Percentiles rank a stretch among this genome's conserved stretches.
These are phyloP conservation scores for Fusarium sp. DNA, from an alignment of 2,329 filamentous ascomycete genomes.

Conservation along the genomic window DNA sequence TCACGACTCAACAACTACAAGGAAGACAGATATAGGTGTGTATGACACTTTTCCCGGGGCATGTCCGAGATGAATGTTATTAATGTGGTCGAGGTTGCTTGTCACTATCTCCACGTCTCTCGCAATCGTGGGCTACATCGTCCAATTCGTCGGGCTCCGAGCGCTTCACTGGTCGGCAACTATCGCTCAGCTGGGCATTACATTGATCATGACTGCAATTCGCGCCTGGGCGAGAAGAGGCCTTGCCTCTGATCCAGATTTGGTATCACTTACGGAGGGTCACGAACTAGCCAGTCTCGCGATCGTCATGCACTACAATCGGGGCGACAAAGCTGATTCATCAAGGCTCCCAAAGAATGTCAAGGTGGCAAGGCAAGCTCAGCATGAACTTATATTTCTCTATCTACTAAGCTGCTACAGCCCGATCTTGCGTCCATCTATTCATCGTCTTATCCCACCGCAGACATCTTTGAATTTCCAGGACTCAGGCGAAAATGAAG, in stretches of 20 bases:
- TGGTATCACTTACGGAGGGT: fast-evolving
- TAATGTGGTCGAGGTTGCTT: background rate
- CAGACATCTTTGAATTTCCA: too few species aligned
- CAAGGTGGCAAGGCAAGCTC: too few species aligned
- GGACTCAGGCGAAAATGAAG: too few species aligned
- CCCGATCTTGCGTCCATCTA: too few species aligned
- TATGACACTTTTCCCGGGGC: background rate
- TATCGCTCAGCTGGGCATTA: background rate
- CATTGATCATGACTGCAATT: background rate
- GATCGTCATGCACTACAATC: fast-evolving
- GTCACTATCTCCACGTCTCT: background rate
- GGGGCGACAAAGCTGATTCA: fast-evolving
- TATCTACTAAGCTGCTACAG: too few species aligned
- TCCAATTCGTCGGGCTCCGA: background rate
- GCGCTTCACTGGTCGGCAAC: background rate
- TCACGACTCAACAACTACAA: background rate
- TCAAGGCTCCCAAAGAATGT: too few species aligned
- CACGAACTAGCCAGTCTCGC: background rate
- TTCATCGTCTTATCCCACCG: too few species aligned
- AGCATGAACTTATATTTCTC: too few species aligned
- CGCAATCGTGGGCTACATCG: background rate
- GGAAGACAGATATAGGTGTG: background rate
- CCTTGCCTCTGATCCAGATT: background rate
- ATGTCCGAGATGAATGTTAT: too few species aligned
- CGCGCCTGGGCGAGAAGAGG: background rate